These are phyloP conservation scores for Leccinum subtestaceum DNA, from an alignment of 768 basidiomycete species.

Conservation along the genomic window DNA sequence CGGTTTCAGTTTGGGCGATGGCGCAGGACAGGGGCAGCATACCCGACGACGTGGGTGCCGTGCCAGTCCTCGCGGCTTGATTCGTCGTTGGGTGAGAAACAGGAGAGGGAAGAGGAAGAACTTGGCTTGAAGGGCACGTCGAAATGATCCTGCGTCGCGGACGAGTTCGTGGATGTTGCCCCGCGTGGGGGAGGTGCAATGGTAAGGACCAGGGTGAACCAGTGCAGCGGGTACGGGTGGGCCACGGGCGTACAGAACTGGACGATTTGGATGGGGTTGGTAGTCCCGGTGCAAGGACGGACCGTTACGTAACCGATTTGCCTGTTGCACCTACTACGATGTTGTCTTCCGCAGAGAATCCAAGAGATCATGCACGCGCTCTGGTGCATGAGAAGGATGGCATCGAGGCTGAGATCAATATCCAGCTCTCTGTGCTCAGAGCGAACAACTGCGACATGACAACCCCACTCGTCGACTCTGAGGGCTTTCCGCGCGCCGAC, in stretches of 20 bases:
- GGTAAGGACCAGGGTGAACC: too few species aligned
- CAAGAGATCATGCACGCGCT: conserved; percentile 56
- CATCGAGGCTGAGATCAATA: conserved; percentile 70
- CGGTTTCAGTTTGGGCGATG: conserved; percentile 24
- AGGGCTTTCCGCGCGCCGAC: conserved; percentile 88
- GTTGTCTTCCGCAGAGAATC: conserved; percentile 40
- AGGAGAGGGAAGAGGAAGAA: too few species aligned
- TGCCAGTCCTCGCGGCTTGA: too few species aligned
- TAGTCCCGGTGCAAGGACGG: too few species aligned
- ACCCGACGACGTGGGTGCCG: conserved; percentile 21
- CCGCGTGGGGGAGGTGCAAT: too few species aligned
- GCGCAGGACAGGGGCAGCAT: conserved; percentile 18
- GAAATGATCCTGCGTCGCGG: not conserved
- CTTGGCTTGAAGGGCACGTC: not conserved
- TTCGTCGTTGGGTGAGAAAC: too few species aligned
- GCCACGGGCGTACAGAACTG: too few species aligned
- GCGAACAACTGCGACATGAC: conserved; percentile 63
- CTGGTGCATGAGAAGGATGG: conserved; percentile 67
- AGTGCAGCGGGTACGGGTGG: too few species aligned
- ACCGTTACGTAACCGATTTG: not conserved
- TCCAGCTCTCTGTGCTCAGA: conserved; percentile 59
- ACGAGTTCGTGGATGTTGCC: not conserved
- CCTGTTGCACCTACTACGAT: not conserved
- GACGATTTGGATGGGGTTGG: too few species aligned
- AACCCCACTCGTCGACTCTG: conserved; percentile 75